These are phyloP conservation scores for Symbiodinium natans DNA, from an alignment of 73 alveolate genomes.

Conservation along the genomic window DNA sequence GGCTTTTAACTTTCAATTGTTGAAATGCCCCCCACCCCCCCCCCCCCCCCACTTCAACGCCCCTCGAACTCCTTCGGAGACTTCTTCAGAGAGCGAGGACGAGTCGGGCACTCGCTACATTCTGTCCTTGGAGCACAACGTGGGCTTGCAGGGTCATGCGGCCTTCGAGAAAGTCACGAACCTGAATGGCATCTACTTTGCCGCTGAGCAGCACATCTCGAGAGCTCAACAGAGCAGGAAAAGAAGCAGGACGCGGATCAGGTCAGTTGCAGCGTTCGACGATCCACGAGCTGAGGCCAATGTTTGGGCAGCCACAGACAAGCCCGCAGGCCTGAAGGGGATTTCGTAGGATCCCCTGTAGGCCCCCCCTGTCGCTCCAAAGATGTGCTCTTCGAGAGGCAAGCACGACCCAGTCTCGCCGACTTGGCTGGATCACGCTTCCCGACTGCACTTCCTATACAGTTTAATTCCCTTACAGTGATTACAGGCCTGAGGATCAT, in stretches of 20 bases:
- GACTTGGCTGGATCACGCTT: neutral
- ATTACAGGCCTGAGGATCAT: no score
- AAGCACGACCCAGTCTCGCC: neutral
- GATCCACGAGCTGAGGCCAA: neutral
- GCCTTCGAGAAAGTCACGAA: constrained; percentile 54
- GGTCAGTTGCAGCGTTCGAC: neutral
- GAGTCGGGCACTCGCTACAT: constrained; percentile 36
- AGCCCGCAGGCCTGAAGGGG: neutral
- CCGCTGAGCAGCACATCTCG: neutral
- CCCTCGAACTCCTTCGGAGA: no score
- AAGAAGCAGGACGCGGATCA: no score
- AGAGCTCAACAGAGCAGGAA: no score
- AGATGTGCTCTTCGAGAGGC: neutral
- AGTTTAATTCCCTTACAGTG: neutral
- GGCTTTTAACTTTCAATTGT: no score
- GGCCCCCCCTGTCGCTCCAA: neutral
- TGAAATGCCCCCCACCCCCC: no score
- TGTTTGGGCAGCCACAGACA: neutral
- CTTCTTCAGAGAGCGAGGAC: no score
- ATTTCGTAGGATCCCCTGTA: no score
- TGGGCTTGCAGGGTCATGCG: constrained; percentile 59
- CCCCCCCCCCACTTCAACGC: no score
- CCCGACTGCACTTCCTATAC: neutral
- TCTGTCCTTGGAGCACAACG: constrained; percentile 61
- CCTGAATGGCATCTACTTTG: neutral